These are phyloP conservation scores for Allomyces macrogynus DNA, from an alignment of 192 early-diverging fungal species.

Conservation along the genomic window DNA sequence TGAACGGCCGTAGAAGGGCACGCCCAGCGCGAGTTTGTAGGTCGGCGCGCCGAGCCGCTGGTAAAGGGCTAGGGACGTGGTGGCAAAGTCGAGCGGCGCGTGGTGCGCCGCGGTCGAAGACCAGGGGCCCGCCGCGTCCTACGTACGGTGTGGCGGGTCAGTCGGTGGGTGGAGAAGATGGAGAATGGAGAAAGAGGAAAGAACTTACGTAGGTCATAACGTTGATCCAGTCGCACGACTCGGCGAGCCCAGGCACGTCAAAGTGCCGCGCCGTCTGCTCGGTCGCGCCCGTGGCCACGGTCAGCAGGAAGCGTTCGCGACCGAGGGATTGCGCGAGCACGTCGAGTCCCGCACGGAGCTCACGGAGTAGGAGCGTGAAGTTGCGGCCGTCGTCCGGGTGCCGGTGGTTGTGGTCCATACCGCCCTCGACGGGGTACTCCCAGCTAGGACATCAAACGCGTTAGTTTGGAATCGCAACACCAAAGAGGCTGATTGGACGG, in stretches of 20 bases:
- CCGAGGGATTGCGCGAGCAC: constrained; percentile 16
- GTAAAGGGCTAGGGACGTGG: constrained; percentile 55
- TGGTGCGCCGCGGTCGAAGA: constrained; percentile 58
- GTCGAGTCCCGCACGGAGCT: constrained; percentile 50
- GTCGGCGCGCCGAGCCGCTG: constrained; percentile 52
- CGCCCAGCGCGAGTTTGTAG: constrained; percentile 70
- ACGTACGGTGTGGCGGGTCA: too few relatives aligned
- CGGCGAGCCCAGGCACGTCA: background rate
- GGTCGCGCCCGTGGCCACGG: too few relatives aligned
- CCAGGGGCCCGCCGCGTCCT: constrained; percentile 42
- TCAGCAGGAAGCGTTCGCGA: background rate
- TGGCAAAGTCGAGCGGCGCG: constrained; percentile 49
- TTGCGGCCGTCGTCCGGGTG: constrained; percentile 54
- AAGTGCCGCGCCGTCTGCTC: background rate
- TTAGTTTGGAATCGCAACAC: too few relatives aligned
- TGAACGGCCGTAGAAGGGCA: constrained; percentile 79
- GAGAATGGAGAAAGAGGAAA: too few relatives aligned
- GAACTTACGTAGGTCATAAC: constrained; percentile 65
- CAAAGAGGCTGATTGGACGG: too few relatives aligned
- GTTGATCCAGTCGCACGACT: constrained; percentile 42
- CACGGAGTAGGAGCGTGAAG: constrained; percentile 51
- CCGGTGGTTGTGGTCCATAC: constrained; percentile 32
- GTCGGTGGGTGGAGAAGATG: too few relatives aligned
- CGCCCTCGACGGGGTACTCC: constrained; percentile 55
- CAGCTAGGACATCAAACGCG: constrained; percentile 4